Evolutionary conservation across 306 rosid genomes (phyloP), one percentile per base, ranked within the genome.

Genomic region (Betula pendula): DNA sequence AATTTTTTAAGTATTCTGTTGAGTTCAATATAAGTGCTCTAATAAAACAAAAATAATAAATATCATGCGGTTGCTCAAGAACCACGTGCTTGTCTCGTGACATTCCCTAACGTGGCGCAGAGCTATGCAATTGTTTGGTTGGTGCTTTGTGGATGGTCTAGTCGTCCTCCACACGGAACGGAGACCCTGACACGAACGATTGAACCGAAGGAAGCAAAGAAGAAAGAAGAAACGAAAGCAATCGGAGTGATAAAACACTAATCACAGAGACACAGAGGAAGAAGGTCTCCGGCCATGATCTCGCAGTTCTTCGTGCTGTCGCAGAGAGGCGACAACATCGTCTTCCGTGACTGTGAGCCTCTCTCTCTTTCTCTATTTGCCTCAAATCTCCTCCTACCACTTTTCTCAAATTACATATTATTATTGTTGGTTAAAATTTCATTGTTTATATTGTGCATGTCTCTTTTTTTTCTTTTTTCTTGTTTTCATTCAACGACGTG

Each of bases 291-390:
- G 13, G 63, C 76, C 71, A 90, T 95, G 97, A 95, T 95, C 50
- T 95, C 96, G 27, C 98, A 92, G 90, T 92, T 92, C 78, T 94
- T 94, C 81, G 96, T 95, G 69, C 97, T 95, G 14, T 95, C 97
- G 2, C 98, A 85, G 86, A 87, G 96, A 86, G 97, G 97, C 81
- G 97, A 95, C 35, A 89, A 85, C 83, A 87, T 95, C 88, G 97
- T 95, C 84, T 92, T 90, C 83, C 97, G 97, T 19, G 97, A 89
- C 77, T 92, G 98, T 94, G 8, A 86, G 89, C 69, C 77, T 44
- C 11, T 9, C 49, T 43, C 27, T 65, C 47, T 22, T 38, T 20
- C 19, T 31, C 6, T 16, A 38, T 13, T 65, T 76, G 12, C 65
- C 50, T 68, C 3, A 22, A 16, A 43, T 59, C 17, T 48, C 33